Percentiles rank a stretch among this genome's conserved stretches.
Evolutionary conservation across 2,329 filamentous ascomycete genomes (phyloP).

Genomic region (Pseudogymnoascus sp.): DNA sequence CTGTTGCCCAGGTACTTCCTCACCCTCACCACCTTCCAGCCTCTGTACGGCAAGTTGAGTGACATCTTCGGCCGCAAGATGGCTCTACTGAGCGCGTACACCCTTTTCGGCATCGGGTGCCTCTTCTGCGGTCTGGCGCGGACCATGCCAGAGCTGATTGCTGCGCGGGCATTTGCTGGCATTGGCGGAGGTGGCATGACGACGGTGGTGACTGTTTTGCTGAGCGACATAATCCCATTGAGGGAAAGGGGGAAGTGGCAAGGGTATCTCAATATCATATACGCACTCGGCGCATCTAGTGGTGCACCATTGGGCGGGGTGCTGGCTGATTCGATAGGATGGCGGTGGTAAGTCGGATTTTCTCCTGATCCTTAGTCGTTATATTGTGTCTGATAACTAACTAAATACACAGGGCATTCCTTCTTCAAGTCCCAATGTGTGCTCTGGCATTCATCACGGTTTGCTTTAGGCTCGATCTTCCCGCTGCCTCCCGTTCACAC

Average conservation of each 20-base stretch:
- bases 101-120: constrained; percentile 56
- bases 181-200: constrained; percentile 67
- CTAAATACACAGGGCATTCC: constrained; percentile 49
- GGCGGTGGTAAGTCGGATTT: constrained; percentile 52
- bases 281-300: constrained; percentile 55
- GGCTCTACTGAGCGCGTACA: constrained; percentile 55
- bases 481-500: constrained; percentile 46
- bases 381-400: constrained; percentile 2
- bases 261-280: constrained; percentile 64
- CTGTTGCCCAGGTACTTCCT: constrained; percentile 52
- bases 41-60: constrained; percentile 61
- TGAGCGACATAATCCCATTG: constrained; percentile 63
- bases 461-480: constrained; percentile 52
- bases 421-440: constrained; percentile 62
- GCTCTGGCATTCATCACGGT: constrained; percentile 57
- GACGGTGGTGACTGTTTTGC: constrained; percentile 57
- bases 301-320: constrained; percentile 65
- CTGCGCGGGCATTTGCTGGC: constrained; percentile 46
- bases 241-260: constrained; percentile 66
- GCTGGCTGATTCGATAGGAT: constrained; percentile 64
- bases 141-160: constrained; percentile 56
- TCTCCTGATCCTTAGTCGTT: constrained; percentile 8
- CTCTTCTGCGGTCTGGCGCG: constrained; percentile 53
- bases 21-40: constrained; percentile 66
- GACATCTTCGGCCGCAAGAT: constrained; percentile 64